Conservation (phyloP, 805 yeast species). For the Pichia scutulata region DNA sequence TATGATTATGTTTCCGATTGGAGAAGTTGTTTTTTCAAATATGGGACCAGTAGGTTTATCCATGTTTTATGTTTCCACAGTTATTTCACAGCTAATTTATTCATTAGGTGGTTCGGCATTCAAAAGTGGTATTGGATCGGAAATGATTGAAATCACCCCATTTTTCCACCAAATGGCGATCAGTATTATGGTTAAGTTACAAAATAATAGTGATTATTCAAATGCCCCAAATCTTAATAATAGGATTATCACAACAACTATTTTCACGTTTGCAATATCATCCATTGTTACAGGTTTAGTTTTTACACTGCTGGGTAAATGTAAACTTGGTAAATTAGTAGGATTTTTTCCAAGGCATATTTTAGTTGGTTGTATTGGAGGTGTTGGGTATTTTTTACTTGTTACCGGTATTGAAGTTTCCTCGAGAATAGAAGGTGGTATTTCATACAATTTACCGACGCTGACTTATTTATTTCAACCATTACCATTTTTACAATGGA, state of each 20-base stretch:
- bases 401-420: constrained; percentile 89
- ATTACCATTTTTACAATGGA: constrained; percentile 53
- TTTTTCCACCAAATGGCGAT: constrained; percentile 94
- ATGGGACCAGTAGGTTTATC: constrained; percentile 87
- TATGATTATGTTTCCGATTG: constrained; percentile 92
- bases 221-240: constrained; percentile 1
- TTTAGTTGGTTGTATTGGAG: constrained; percentile 95
- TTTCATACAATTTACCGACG: constrained; percentile 56
- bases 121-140: constrained; percentile 88
- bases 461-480: constrained; percentile 39
- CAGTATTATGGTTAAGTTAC: constrained; percentile 45
- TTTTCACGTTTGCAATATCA: constrained; percentile 76
- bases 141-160: constrained; percentile 99
- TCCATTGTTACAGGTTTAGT: constrained; percentile 81
- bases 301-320: constrained; percentile 69
- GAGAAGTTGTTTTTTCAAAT: constrained; percentile 65
- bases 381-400: constrained; percentile 89
- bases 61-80: constrained; percentile 87
- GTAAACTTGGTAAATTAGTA: constrained; percentile 75
- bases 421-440: constrained; percentile 69
- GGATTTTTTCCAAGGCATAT: constrained; percentile 97
- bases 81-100: constrained; percentile 82
- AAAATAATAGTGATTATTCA: constrained; percentile 50
- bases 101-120: constrained; percentile 90
- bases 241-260: constrained; percentile 46